Evolutionary conservation across 345 rosid species (phyloP), one percentile per base, ranked within the genome.

Genomic region (Murraya paniculata): DNA sequence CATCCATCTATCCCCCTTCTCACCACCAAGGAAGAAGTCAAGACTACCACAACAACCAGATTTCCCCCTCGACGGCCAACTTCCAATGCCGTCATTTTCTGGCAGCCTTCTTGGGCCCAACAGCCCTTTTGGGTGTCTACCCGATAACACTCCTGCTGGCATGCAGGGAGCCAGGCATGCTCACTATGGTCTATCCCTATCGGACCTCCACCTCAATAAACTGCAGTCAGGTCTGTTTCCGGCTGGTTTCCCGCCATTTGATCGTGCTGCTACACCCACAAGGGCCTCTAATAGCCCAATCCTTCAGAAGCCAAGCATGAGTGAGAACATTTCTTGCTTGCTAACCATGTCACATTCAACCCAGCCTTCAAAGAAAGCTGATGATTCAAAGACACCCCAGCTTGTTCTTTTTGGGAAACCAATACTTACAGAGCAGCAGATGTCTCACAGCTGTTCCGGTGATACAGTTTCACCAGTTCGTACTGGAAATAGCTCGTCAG

Each of bases 91-190:
- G 4, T 53, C 87, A 71, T 88, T 90, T 76, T 74, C 90, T 61
- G 77, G 90, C 81, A 90, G 82, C 84, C 86, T 87, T 66, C 89
- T 89, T 36, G 86, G 89, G 82, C 75, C 80, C 48, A 85, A 82
- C 78, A 82, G 84, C 84, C 85, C 88, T 79, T 90, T 85, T 38
- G 82, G 88, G 81, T 85, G 88, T 81, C 79, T 85, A 82, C 88
- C 89, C 82, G 81, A 87, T 78, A 79, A 79, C 88, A 68, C 86
- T 88, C 89, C 97, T 88, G 92, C 90, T 84, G 92, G 97, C 91
- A 90, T 92, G 90, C 97, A 92, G 97, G 97, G 97, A 92, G 92
- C 97, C 97, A 92, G 97, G 97, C 97, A 92, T 82, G 87, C 94
- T 81, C 88, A 85, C 68, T 85, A 84, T 22, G 90, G 89, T 83